phyloP scores from a whole-genome alignment of 169 alveolate species.

The Eimeria tenella region DNA sequence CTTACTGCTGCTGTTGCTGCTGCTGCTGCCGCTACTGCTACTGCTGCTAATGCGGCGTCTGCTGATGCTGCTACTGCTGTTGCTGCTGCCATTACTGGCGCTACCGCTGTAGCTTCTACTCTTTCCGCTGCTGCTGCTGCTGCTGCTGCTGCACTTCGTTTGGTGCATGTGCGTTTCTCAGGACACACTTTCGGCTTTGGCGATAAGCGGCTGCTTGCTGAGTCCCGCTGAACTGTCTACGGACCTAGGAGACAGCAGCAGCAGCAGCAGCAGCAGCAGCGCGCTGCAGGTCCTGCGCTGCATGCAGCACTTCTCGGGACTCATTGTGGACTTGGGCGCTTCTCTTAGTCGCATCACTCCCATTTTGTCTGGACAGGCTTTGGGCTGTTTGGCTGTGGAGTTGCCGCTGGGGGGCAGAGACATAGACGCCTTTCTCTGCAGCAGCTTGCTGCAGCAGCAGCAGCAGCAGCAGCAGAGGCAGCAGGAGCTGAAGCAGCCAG shows the following conservation, averaged over 20 bases:
- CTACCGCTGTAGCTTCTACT: background rate
- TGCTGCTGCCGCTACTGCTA: background rate
- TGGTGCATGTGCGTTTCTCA: background rate
- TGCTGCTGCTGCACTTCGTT: background rate
- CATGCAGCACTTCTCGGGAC: slow-evolving; percentile 68
- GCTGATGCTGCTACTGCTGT: background rate
- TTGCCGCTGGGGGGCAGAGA: slow-evolving; percentile 67
- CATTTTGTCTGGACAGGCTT: slow-evolving; percentile 33
- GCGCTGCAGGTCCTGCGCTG: slow-evolving; percentile 22
- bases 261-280: slow-evolving; percentile 18
- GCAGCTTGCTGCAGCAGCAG: slow-evolving; percentile 22
- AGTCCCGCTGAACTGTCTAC: background rate
- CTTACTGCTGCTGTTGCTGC: background rate
- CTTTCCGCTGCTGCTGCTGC: background rate
- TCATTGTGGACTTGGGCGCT: slow-evolving; percentile 36
- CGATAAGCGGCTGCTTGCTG: slow-evolving; percentile 43
- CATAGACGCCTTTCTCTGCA: background rate
- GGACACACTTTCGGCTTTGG: slow-evolving; percentile 31
- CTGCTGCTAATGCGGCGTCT: background rate
- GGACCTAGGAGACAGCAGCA: background rate
- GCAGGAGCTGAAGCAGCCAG: background rate
- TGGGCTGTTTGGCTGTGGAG: slow-evolving; percentile 48
- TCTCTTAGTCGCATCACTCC: slow-evolving; percentile 27
- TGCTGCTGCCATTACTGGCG: background rate
- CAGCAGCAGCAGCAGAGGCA: slow-evolving; percentile 10